Base-by-base conservation (phyloP, 2,329 filamentous ascomycete species). In the Diaporthe helianthi region DNA sequence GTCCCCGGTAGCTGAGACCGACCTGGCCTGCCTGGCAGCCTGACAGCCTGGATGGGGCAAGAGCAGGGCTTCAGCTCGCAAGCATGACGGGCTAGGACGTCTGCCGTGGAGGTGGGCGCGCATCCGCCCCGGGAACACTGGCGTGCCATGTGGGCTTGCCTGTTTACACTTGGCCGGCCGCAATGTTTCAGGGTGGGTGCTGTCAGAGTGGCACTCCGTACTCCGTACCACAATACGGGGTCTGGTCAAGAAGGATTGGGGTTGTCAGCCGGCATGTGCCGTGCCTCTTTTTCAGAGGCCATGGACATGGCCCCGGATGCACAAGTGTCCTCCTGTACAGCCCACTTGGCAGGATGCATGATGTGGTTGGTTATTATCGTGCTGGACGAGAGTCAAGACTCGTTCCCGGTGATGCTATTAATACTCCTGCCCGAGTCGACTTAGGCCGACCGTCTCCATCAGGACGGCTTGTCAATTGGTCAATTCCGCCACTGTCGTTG, bases 181-280 rank as follows among this genome's bases (percentile, higher is more conserved):
- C 44, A 47, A 63, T 63, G 58, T 63, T 49, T 63, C 58, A 63
- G 44, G 33, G 44, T 63, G 58, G 44, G 44, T 63, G 29, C 44
- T 49, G 58, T 49, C 41, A 63, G 58, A 63, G 29, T n/a, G 19
- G 41, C 22, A 46, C 41, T 46, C 41, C 41, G 44, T 63, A 36
- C 58, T n/a, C 41, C 41, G 44, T 63, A 36, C 58, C 55, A 65
- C 49, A 36, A 60, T 41, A 53, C 53, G 65, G 53, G 24, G 24
- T 15, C 53, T 41, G 65, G 41, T 67, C 52, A 26, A 12, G 52
- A 67, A 49, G 52, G 47, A 49, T 49, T 29, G 31, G 46, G 41
- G 29, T 24, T 58, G 65, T 67, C 41, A 67, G 65, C 64, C 65
- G 65, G 52, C 46, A 67, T 49, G 65, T 51, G 31, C 65, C 52